phyloP scores from a whole-genome alignment of 208 protist genomes.

The Crithidia fasciculata region DNA sequence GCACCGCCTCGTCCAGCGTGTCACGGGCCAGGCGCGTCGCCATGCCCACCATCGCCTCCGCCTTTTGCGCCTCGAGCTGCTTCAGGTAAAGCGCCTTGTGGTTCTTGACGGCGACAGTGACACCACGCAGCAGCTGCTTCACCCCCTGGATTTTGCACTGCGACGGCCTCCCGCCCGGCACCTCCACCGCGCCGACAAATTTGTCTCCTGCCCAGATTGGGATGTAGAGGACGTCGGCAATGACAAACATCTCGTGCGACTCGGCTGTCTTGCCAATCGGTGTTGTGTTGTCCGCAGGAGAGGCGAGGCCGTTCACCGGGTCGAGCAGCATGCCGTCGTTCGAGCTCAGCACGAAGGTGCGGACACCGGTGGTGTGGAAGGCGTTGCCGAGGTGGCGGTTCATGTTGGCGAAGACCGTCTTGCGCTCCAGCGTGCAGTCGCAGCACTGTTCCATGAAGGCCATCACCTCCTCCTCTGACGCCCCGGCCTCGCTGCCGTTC shows the following conservation, averaged over 20 bases:
- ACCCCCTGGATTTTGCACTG: conserved; percentile 5
- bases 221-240: conserved; percentile 68
- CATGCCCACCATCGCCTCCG: conserved; percentile 84
- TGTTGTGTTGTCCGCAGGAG: conserved; percentile 48
- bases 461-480: conserved; percentile 16
- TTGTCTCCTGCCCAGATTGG: conserved; percentile 45
- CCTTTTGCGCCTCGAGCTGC: conserved; percentile 54
- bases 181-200: conserved; percentile 73
- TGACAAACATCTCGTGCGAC: conserved; percentile 29
- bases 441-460: conserved; percentile 49
- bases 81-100: conserved; percentile 3
- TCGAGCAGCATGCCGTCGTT: conserved; percentile 68
- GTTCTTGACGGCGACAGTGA: conserved; percentile 28
- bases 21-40: conserved; percentile 80
- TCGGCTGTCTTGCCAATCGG: conserved; percentile 54
- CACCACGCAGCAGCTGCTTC: conserved; percentile 34
- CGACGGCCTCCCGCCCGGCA: conserved; percentile 26
- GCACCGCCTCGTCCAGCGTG: conserved; percentile 75
- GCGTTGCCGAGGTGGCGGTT: conserved; percentile 46
- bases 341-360: conserved; percentile 46
- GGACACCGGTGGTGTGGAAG: conserved; percentile 27
- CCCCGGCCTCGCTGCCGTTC: background rate
- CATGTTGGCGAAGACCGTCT: conserved; percentile 42
- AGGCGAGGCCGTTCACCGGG: conserved; percentile 60
- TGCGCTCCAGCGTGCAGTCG: conserved; percentile 28